Base-by-base conservation (phyloP, 2,329 filamentous ascomycete genomes). In the Tympanopsis confertula region DNA sequence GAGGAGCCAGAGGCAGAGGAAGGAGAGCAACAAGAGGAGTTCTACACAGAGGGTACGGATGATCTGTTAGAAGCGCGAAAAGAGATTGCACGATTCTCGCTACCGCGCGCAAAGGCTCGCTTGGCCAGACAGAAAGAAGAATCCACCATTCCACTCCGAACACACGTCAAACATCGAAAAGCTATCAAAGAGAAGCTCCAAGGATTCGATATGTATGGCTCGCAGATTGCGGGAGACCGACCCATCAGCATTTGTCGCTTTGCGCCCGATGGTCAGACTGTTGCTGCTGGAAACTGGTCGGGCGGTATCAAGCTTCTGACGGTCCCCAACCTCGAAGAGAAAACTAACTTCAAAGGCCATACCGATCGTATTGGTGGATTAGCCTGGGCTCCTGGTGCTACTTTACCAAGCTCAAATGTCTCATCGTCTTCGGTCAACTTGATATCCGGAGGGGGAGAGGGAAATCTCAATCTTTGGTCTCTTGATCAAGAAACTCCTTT, bases 281-380 rank as follows among this genome's bases (percentile, higher is more conserved):
- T 85, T 32, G 81, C 80, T n/a, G 76, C 76, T 4, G 81, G 81
- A 26, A 82, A 78, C 44, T 85, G 78, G 77, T 71, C 65, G 33
- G 81, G 81, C 39, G 73, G 74, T 15, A 73, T 85, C 40, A 77
- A 74, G 42, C 55, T 85, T 29, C 61, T 85, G 20, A 66, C 71
- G 20, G 73, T 84, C 1, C 80, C 79, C 2, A 78, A 78, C 50
- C 58, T 86, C 39, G 71, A 82, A 26, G 71, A 77, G 42, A 78
- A 72, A 44, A 62, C 60, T 35, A 66, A 68, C 7, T 58, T 83
- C 39, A 66, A 78, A 36, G 81, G 74, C 3, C 81, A 85, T 52
- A 75, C 66, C 2, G 78, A 81, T 49, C 70, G 79, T 32, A 67
- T 84, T 26, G 79, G 80, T 32, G 81, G 81, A 3, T 65, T 85